Percentiles rank a stretch among this genome's conserved stretches.
phyloP scores from a whole-genome alignment of 345 rosid species.

The Cardamine resedifolia region DNA sequence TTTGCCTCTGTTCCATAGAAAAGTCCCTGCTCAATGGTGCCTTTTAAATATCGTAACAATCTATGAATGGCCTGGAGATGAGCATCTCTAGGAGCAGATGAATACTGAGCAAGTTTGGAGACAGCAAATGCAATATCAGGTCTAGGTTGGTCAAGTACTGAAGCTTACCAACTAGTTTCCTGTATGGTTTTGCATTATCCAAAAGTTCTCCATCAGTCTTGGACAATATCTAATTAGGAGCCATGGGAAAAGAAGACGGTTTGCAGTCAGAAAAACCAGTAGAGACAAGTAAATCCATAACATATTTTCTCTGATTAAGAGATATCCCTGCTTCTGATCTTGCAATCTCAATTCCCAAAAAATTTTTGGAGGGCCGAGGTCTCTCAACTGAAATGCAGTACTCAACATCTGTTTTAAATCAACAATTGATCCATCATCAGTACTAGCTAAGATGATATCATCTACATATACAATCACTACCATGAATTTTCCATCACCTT shows the following conservation, averaged over 20 bases:
- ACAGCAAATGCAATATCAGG: neutral
- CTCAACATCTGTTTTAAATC: no score
- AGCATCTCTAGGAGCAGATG: no score
- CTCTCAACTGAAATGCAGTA: no score
- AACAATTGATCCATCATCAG: neutral
- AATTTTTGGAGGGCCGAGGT: no score
- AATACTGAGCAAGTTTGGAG: neutral
- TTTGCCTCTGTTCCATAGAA: neutral
- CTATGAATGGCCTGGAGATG: neutral
- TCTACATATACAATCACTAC: neutral
- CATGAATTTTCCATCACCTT: neutral
- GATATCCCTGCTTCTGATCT: accelerated
- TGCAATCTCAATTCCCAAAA: no score
- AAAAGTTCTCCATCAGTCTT: accelerated
- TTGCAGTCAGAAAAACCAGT: neutral
- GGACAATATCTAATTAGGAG: neutral
- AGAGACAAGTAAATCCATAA: accelerated
- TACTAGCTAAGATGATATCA: neutral
- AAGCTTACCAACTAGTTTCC: neutral
- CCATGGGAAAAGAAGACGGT: neutral
- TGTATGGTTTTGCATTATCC: accelerated
- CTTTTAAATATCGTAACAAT: accelerated
- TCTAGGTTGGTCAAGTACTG: neutral
- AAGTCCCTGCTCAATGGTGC: accelerated
- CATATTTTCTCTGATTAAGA: neutral